phyloP scores from a whole-genome alignment of 1,284 basidiomycete genomes.

The Flammula alnicola region DNA sequence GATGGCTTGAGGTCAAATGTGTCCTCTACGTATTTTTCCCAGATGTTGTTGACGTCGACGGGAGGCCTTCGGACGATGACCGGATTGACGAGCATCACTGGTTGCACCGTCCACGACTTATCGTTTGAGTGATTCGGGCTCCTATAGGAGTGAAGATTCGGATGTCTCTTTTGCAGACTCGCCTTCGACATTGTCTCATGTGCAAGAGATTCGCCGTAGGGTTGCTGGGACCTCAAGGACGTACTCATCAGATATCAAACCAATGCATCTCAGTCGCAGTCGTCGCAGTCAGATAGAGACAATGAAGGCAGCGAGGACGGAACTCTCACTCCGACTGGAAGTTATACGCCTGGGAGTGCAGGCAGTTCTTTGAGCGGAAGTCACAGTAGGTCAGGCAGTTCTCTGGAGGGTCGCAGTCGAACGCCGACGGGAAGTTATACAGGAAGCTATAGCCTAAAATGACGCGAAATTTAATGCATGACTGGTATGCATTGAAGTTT shows the following conservation, averaged over 20 bases:
- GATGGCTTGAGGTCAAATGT: conserved; percentile 33
- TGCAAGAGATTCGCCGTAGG: conserved; percentile 60
- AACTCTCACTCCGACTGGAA: conserved; percentile 31
- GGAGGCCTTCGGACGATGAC: conserved; percentile 37
- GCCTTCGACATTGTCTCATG: conserved; percentile 54
- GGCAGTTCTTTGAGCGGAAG: conserved; percentile 25
- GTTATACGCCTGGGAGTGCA: conserved; percentile 30
- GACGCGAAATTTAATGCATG: too few relatives aligned
- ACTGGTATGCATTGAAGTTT: too few relatives aligned
- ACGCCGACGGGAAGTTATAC: conserved; percentile 26
- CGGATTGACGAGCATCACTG: conserved; percentile 22
- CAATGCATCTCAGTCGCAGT: conserved; percentile 28
- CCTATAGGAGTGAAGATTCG: conserved; percentile 54
- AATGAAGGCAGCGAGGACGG: conserved; percentile 36
- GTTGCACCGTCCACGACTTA: conserved; percentile 40
- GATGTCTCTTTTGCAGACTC: conserved; percentile 39
- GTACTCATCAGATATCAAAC: conserved; percentile 41
- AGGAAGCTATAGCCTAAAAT: conserved; percentile 17
- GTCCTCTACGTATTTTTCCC: conserved; percentile 42
- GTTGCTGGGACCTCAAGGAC: conserved; percentile 42
- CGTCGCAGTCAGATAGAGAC: conserved; percentile 59
- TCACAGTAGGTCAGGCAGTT: conserved; percentile 21
- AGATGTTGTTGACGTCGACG: conserved; percentile 40
- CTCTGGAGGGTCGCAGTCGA: conserved; percentile 27
- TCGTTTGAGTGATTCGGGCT: conserved; percentile 51